A percentile compares a stretch with the other conserved stretches of the same genome.
Evolutionary conservation across 192 early-diverging fungal genomes (phyloP).

Genomic region (Gigaspora rosea): DNA sequence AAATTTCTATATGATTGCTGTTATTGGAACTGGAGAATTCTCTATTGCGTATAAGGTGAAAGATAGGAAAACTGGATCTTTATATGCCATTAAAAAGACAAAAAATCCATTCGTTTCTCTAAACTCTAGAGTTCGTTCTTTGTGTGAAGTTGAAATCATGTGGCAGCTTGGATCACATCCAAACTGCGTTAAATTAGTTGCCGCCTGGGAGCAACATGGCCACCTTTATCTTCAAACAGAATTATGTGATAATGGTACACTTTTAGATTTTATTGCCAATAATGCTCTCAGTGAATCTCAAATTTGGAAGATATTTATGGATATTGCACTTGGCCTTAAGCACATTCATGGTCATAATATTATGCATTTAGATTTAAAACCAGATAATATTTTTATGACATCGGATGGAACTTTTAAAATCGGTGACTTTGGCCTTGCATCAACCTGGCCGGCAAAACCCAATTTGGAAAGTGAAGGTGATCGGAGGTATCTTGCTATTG

Average conservation of each 20-base stretch:
- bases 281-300: conserved; percentile 55
- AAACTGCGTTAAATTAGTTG: conserved; percentile 69
- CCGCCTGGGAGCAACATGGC: conserved; percentile 92
- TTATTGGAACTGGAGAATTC: conserved; percentile 81
- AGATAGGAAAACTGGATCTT: conserved; percentile 55
- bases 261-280: conserved; percentile 30
- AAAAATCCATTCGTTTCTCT: conserved; percentile 66
- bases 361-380: conserved; percentile 91
- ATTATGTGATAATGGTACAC: conserved; percentile 76
- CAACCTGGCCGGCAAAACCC: conserved; percentile 51
- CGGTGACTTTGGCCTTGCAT: conserved; percentile 90
- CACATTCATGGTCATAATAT: conserved; percentile 71
- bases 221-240: conserved; percentile 89
- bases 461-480: conserved; percentile 79
- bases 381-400: conserved; percentile 80
- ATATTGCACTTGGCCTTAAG: conserved; percentile 63
- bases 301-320: conserved; percentile 74
- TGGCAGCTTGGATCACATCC: conserved; percentile 60
- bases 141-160: conserved; percentile 85
- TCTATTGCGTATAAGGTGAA: conserved; percentile 79
- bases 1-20: conserved; percentile 64
- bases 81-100: conserved; percentile 86
- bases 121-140: conserved; percentile 66
- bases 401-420: conserved; percentile 73
- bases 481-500: conserved; percentile 89